Evolutionary conservation across 148 eudicot species (phyloP).

Genomic region (Persicaria tinctoria): DNA sequence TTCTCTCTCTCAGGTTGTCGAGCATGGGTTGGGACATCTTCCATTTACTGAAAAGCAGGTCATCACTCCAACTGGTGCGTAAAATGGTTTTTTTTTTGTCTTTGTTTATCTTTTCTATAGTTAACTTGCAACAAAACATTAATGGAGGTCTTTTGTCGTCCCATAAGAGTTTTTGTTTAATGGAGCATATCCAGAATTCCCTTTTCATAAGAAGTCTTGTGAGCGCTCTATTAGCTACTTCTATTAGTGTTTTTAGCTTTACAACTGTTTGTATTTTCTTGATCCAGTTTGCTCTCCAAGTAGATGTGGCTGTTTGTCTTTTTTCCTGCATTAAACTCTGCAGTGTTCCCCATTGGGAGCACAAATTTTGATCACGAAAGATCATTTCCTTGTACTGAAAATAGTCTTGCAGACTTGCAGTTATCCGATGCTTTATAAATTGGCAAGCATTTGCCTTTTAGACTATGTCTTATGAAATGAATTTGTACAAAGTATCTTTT

Average conservation of each 20-base stretch:
- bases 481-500: neutral
- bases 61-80: constrained; percentile 60
- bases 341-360: neutral
- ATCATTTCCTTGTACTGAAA: neutral
- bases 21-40: constrained; percentile 73
- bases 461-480: neutral
- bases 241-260: neutral
- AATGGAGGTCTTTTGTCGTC: neutral
- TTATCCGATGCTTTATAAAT: neutral
- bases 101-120: neutral
- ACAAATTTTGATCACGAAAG: neutral
- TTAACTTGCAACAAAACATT: neutral
- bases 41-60: constrained; percentile 66
- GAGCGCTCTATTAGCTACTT: neutral
- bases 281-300: neutral
- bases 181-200: neutral
- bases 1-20: constrained; percentile 42
- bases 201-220: neutral
- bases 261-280: neutral
- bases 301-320: neutral
- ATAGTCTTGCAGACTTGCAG: neutral
- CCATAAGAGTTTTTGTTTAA: neutral
- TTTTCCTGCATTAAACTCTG: neutral
- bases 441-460: neutral
- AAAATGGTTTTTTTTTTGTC: neutral